phyloP scores from a whole-genome alignment of 2,329 filamentous ascomycete genomes.

The Clonostachys solani region DNA sequence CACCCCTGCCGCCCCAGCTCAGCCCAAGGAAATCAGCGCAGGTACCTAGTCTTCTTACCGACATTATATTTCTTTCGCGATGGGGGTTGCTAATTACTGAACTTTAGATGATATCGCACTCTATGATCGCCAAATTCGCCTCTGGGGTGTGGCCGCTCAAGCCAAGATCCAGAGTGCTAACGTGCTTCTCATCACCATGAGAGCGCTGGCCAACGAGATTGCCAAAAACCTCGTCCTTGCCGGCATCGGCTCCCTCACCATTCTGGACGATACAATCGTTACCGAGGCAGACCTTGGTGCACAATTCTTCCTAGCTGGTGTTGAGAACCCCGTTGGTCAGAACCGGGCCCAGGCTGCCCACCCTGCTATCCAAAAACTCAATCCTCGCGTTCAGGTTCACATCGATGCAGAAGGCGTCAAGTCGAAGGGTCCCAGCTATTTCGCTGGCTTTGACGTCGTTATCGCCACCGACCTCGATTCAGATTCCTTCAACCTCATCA shows the following conservation, averaged over 20 bases:
- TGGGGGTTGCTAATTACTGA: not conserved
- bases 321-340: slow-evolving; percentile 61
- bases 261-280: slow-evolving; percentile 74
- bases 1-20: slow-evolving; percentile 1
- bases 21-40: not conserved
- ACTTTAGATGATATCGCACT: slow-evolving; percentile 87
- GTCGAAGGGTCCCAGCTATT: slow-evolving; percentile 69
- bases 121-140: slow-evolving; percentile 93
- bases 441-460: slow-evolving; percentile 74
- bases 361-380: slow-evolving; percentile 76
- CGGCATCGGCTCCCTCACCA: slow-evolving; percentile 84
- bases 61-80: not conserved
- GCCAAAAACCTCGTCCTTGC: slow-evolving; percentile 97
- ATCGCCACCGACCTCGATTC: slow-evolving; percentile 88
- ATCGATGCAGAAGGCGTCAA: slow-evolving; percentile 66
- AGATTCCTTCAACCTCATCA: slow-evolving; percentile 70
- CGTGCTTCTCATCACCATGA: slow-evolving; percentile 84
- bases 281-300: slow-evolving; percentile 76
- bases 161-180: slow-evolving; percentile 87
- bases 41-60: not conserved
- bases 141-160: slow-evolving; percentile 96
- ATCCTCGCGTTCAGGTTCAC: slow-evolving; percentile 78
- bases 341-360: slow-evolving; percentile 82
- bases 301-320: slow-evolving; percentile 72
- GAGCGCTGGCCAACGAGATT: slow-evolving; percentile 86